Base-by-base conservation (phyloP, 257 asterid genomes). In the Primulina eburnea region DNA sequence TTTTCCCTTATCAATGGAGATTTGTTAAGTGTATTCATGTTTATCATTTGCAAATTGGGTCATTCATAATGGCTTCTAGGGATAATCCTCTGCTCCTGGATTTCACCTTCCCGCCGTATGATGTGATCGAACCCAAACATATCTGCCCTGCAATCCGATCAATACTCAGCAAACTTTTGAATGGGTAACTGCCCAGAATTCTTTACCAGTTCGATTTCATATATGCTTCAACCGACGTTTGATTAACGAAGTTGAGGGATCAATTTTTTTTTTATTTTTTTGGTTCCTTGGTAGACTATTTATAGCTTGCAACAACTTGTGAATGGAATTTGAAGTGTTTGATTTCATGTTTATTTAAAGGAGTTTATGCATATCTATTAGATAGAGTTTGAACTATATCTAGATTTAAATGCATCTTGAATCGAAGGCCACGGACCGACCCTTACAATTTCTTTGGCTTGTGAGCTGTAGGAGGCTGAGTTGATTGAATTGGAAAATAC, bases 41-140 rank as follows among this genome's bases (percentile, higher is more conserved):
- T 24, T 24, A 24, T 1, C 26, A 24, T 24, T 24, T 24, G 26
- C 26, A 0, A 1, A 24, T 24, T 24, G 26, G 26, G 26, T 24
- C 26, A 24, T 24, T 24, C 26, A 24, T 24, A 24, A 24, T 77
- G 85, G 74, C 67, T 57, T 28, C 66, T 16, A 40, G 28, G 10
- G 67, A 73, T 73, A 89, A 88, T 71, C 97, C 96, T 18, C 71
- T 88, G 63, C 79, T 86, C 47, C 85, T 77, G 33, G 87, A 85
- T 67, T 90, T 86, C 67, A 72, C 73, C 32, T 90, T 88, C 71
- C 97, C 97, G 12, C 94, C 97, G 2, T 90, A 83, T 53, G 96
- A 88, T 76, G 73, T 59, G 10, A 83, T 88, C 72, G 73, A 88
- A 53, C 79, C 97, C 35, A 47, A 68, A 16, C 94, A 90, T 70